Conservation (phyloP, 2,329 filamentous ascomycete species). For the Botrytis elliptica region DNA sequence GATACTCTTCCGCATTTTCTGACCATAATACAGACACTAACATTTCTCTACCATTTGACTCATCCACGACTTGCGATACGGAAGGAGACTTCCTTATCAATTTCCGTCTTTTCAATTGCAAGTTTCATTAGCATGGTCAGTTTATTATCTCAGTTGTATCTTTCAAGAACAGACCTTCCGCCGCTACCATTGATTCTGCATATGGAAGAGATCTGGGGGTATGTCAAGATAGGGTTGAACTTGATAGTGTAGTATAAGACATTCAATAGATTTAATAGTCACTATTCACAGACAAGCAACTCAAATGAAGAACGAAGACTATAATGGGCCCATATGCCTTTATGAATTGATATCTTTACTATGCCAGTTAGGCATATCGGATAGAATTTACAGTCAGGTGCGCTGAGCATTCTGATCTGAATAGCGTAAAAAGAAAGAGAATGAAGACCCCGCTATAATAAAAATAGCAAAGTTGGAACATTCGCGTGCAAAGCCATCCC, state of each 20-base stretch:
- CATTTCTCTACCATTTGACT: slow-evolving; percentile 72
- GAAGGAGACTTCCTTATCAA: slow-evolving; percentile 75
- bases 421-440: slow-evolving; percentile 16
- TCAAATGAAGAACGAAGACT: background rate
- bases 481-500: slow-evolving; percentile 5
- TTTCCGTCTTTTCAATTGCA: slow-evolving; percentile 73
- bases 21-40: slow-evolving; percentile 57
- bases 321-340: background rate
- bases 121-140: slow-evolving; percentile 74
- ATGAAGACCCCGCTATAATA: slow-evolving; percentile 9
- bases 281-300: background rate
- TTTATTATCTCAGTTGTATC: slow-evolving; percentile 64
- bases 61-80: slow-evolving; percentile 77
- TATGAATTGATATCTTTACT: slow-evolving; percentile 2
- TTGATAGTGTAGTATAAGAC: slow-evolving; percentile 17
- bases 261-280: background rate
- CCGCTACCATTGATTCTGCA: slow-evolving; percentile 36
- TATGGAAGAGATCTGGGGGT: slow-evolving; percentile 31
- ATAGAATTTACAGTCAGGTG: slow-evolving; percentile 12
- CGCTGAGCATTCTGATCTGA: slow-evolving; percentile 7
- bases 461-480: slow-evolving; percentile 16
- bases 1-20: slow-evolving; percentile 9
- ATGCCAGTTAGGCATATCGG: background rate
- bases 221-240: slow-evolving; percentile 27
- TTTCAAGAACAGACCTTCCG: slow-evolving; percentile 37